A percentile compares a stretch with the other conserved stretches of the same genome.
These are phyloP conservation scores for Kazachstania kunashirensis DNA, from an alignment of 805 yeast species.

Conservation along the genomic window DNA sequence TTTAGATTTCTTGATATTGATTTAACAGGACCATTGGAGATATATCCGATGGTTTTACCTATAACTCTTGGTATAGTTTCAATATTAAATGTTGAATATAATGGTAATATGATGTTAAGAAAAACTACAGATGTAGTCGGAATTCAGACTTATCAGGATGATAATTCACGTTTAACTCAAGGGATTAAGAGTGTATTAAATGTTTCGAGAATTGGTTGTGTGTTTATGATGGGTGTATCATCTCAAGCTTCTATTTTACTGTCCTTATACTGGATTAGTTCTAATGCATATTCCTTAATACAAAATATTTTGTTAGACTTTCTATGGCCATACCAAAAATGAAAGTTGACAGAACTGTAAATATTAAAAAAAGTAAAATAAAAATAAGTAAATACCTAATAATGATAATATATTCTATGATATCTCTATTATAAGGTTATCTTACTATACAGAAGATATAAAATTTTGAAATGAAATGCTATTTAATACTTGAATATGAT, in stretches of 20 bases:
- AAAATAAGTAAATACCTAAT: too few species aligned
- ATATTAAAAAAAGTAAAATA: not conserved
- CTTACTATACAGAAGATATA: too few species aligned
- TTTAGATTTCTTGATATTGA: conserved; percentile 31
- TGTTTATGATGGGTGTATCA: conserved; percentile 73
- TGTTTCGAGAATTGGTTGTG: conserved; percentile 62
- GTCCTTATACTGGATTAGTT: conserved; percentile 82
- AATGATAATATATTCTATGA: too few species aligned
- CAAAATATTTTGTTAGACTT: conserved; percentile 69
- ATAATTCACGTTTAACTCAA: conserved; percentile 20
- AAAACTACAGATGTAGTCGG: conserved; percentile 12
- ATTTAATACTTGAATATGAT: too few species aligned
- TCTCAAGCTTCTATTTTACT: conserved; percentile 81
- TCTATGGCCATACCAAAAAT: conserved; percentile 39
- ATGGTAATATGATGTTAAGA: conserved; percentile 44
- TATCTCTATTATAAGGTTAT: too few species aligned
- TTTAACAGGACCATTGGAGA: conserved; percentile 56
- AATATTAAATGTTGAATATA: conserved; percentile 75
- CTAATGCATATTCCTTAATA: conserved; percentile 62
- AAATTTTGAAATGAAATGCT: too few species aligned
- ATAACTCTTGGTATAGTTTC: conserved; percentile 60
- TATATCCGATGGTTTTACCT: conserved; percentile 61
- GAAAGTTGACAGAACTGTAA: not conserved
- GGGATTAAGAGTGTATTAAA: conserved; percentile 44
- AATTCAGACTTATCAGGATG: conserved; percentile 14